A percentile compares a stretch with the other conserved stretches of the same genome.
Evolutionary conservation across 2,329 filamentous ascomycete species (phyloP).

Genomic region (Saccharata proteae): DNA sequence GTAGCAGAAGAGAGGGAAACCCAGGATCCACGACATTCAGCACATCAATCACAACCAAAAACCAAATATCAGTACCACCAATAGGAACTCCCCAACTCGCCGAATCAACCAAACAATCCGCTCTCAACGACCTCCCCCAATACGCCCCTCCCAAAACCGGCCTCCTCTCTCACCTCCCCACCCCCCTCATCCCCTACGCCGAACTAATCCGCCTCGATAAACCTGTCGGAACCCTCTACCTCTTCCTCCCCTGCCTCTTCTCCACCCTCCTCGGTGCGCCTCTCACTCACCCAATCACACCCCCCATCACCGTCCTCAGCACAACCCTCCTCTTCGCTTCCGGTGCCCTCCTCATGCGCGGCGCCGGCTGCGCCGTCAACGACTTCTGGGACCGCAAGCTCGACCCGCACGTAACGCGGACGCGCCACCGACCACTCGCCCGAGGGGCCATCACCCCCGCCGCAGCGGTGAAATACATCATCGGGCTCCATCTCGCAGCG

Average conservation of each 20-base stretch:
- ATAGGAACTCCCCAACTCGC: slow-evolving; percentile 10
- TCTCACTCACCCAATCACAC: slow-evolving; percentile 48
- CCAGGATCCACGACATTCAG: too few species aligned
- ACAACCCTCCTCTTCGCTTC: slow-evolving; percentile 59
- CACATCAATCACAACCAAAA: neutral
- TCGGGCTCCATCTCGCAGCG: slow-evolving; percentile 60
- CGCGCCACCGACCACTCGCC: slow-evolving; percentile 67
- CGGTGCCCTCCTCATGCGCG: slow-evolving; percentile 74
- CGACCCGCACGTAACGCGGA: slow-evolving; percentile 67
- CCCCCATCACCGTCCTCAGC: slow-evolving; percentile 48
- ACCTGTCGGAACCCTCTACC: slow-evolving; percentile 69
- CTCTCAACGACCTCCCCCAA: too few species aligned
- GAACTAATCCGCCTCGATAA: slow-evolving; percentile 74
- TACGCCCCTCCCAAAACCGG: slow-evolving; percentile 63
- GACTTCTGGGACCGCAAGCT: slow-evolving; percentile 84
- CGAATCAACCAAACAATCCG: slow-evolving; percentile 6
- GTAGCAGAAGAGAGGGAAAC: too few species aligned
- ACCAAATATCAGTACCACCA: slow-evolving; percentile 8
- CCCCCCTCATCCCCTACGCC: slow-evolving; percentile 64
- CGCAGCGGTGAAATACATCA: slow-evolving; percentile 62
- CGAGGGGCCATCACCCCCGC: slow-evolving; percentile 62
- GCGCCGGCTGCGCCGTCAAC: slow-evolving; percentile 80
- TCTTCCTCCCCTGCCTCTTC: slow-evolving; percentile 77
- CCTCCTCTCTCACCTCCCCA: slow-evolving; percentile 56
- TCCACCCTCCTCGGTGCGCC: slow-evolving; percentile 71